A percentile compares a stretch with the other conserved stretches of the same genome.
phyloP scores from a whole-genome alignment of 2,329 filamentous ascomycete species.

The Colletotrichum sp. region DNA sequence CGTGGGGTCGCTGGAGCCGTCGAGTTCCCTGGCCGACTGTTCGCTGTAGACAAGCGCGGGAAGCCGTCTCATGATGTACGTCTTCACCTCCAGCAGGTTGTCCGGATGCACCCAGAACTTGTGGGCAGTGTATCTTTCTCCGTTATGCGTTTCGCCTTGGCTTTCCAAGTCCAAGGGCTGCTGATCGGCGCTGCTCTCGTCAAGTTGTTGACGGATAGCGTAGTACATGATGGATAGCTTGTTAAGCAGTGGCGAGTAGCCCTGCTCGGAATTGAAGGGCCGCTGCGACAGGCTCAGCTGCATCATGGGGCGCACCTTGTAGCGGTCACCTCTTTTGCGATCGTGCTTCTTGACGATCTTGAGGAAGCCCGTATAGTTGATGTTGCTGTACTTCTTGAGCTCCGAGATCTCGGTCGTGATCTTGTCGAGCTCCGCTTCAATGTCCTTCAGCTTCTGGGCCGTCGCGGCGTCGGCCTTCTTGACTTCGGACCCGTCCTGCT shows the following conservation, averaged over 20 bases:
- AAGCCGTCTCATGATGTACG: slow-evolving; percentile 86
- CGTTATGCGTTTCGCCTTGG: slow-evolving; percentile 62
- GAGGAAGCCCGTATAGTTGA: slow-evolving; percentile 97
- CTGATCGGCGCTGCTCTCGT: slow-evolving; percentile 52
- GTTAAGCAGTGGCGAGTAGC: slow-evolving; percentile 88
- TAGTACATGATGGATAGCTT: slow-evolving; percentile 95
- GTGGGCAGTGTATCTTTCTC: slow-evolving; percentile 80
- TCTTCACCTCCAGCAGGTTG: slow-evolving; percentile 96
- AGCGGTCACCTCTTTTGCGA: slow-evolving; percentile 83
- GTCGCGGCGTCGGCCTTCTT: slow-evolving; percentile 53
- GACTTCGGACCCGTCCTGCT: slow-evolving; percentile 39
- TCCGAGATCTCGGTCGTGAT: slow-evolving; percentile 92
- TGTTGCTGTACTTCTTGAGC: slow-evolving; percentile 91
- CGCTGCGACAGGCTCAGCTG: slow-evolving; percentile 86
- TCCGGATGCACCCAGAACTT: slow-evolving; percentile 98
- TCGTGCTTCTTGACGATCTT: slow-evolving; percentile 99
- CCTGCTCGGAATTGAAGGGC: slow-evolving; percentile 90
- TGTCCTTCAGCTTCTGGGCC: slow-evolving; percentile 64
- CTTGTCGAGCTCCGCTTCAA: slow-evolving; percentile 79
- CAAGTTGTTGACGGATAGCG: slow-evolving; percentile 84
- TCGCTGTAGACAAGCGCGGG: slow-evolving; percentile 94
- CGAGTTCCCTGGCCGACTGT: slow-evolving; percentile 80
- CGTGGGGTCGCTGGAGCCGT: slow-evolving; percentile 82
- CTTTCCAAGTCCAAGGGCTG: slow-evolving; percentile 50
- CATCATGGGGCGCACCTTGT: slow-evolving; percentile 89